These are phyloP conservation scores for Blastobotrys attinorum DNA, from an alignment of 805 yeast genomes.

Conservation along the genomic window DNA sequence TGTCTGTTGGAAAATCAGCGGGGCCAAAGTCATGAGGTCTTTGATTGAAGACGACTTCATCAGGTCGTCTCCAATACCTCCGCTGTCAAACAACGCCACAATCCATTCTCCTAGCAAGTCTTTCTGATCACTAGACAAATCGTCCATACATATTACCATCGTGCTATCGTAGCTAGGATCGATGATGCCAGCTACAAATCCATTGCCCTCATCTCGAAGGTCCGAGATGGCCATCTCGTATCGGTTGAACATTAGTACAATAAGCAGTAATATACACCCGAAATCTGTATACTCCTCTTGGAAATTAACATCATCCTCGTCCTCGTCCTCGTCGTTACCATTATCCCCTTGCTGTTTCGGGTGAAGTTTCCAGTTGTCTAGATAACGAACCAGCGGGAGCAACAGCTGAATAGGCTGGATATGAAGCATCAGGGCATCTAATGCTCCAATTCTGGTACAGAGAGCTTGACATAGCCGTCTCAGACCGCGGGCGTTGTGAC, in stretches of 20 bases:
- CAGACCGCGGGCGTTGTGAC: slow-evolving; percentile 37
- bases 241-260: slow-evolving; percentile 34
- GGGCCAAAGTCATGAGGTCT: slow-evolving; percentile 62
- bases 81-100: slow-evolving; percentile 67
- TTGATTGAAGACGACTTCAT: slow-evolving; percentile 57
- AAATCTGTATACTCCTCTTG: slow-evolving; percentile 65
- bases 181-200: neutral
- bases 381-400: slow-evolving; percentile 39
- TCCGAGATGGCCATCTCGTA: slow-evolving; percentile 28
- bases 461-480: slow-evolving; percentile 48
- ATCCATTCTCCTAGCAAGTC: slow-evolving; percentile 61
- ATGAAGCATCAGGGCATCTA: slow-evolving; percentile 39
- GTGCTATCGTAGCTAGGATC: neutral
- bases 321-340: slow-evolving; percentile 24
- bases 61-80: slow-evolving; percentile 79
- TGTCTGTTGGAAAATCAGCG: slow-evolving; percentile 67
- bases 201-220: slow-evolving; percentile 1
- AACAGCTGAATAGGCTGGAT: slow-evolving; percentile 38
- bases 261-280: slow-evolving; percentile 49
- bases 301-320: slow-evolving; percentile 49
- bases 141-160: slow-evolving; percentile 7
- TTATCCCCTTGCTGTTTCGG: neutral
- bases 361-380: slow-evolving; percentile 38
- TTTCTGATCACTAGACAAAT: slow-evolving; percentile 19
- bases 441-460: slow-evolving; percentile 34